A percentile compares a stretch with the other conserved stretches of the same genome.
phyloP scores from a whole-genome alignment of 176 grass and related monocot species.

The Aegilops tauschii region DNA sequence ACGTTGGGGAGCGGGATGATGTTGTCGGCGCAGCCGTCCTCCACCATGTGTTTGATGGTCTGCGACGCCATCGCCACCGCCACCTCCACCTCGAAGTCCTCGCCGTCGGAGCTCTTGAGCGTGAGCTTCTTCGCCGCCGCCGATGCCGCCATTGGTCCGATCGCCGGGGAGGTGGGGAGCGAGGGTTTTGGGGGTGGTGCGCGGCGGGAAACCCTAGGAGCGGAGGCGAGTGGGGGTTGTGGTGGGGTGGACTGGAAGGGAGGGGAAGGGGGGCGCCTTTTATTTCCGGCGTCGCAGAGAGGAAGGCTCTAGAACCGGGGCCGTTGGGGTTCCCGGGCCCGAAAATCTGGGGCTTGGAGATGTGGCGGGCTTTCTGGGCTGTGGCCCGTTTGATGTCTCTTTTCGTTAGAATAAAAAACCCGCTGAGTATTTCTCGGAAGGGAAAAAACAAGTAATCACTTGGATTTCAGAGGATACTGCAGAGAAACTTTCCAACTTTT shows the following conservation, averaged over 20 bases:
- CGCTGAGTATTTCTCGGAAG: no score
- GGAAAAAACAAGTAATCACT: not conserved
- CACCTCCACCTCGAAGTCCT: slow-evolving; percentile 47
- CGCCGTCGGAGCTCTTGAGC: slow-evolving; percentile 35
- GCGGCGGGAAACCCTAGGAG: slow-evolving; percentile 7
- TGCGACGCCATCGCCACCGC: slow-evolving; percentile 42
- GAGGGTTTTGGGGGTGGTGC: not conserved
- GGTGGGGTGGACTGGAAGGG: not conserved
- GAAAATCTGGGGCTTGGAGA: not conserved
- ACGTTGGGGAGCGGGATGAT: slow-evolving; percentile 62
- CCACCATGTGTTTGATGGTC: slow-evolving; percentile 56
- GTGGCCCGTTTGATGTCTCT: no score
- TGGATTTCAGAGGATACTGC: no score
- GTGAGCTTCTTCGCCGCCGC: slow-evolving; percentile 9
- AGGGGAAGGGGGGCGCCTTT: not conserved
- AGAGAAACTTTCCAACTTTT: not conserved
- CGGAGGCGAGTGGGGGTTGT: not conserved
- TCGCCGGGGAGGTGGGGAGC: not conserved
- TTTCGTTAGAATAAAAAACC: no score
- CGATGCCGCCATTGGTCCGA: slow-evolving; percentile 24
- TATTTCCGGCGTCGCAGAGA: not conserved
- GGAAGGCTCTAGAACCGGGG: not conserved
- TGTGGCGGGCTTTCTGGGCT: not conserved
- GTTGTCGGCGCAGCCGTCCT: slow-evolving; percentile 39
- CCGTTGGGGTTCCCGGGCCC: not conserved